Evolutionary conservation across 306 rosid species (phyloP), one percentile per base, ranked within the genome.

Genomic region (Fragaria ananassa): DNA sequence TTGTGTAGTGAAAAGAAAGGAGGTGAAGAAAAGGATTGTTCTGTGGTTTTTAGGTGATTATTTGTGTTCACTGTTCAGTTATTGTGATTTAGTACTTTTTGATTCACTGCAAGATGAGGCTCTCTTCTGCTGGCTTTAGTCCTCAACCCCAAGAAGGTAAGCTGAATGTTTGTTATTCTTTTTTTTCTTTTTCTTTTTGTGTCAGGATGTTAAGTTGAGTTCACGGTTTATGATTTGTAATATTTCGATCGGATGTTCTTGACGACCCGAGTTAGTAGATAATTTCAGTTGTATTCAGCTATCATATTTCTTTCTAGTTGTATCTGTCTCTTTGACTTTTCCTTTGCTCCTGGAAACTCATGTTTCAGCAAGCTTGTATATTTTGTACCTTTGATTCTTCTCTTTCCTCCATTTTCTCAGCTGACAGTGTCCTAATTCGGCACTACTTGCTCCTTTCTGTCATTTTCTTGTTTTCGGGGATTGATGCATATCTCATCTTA

Each of bases 111-210:
- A 73, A 78, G 85, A 94, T 94, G 98, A 91, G 97, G 83, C 91
- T 91, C 80, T 87, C 98, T 77, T 73, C 96, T 62, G 89, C 96
- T 86, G 93, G 91, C 84, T 88, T 89, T 85, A 89, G 90, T 81
- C 95, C 97, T 92, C 94, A 95, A 75, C 81, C 91, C 34, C 98
- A 78, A 50, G 98, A 94, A 86, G 98, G 98, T 91, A 81, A 68
- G 79, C 17, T 71, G 19, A 29, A 19, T 58, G 44, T 71, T 12
- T 67, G n/a, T 25, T 42, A 37, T 51, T 12, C 15, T 31, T 31
- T 31, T 23, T 31, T 29, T 29, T 29, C 31, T 31, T 3, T 31
- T 31, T 31, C 0, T 6, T 27, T 37, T 60, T 8, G 37, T 11
- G 2, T 61, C 70, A 45, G 14, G 56, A 57, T 72, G 19, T 27